phyloP scores from a whole-genome alignment of 148 eudicot genomes.

The Salicornia ramosissima region DNA sequence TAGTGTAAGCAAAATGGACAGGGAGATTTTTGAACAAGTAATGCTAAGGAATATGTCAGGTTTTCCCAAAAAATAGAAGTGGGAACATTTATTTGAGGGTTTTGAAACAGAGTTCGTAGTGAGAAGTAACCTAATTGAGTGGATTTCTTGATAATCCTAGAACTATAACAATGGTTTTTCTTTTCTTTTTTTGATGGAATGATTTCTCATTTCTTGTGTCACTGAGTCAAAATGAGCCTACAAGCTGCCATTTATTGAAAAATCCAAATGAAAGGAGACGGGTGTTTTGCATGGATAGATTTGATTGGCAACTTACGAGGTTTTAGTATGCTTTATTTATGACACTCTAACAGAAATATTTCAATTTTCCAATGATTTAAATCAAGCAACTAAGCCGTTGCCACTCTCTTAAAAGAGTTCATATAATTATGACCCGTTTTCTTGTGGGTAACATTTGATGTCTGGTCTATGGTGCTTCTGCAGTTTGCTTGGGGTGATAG shows the following conservation, averaged over 20 bases:
- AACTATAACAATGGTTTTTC: background rate
- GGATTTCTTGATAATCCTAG: background rate
- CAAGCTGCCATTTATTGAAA: background rate
- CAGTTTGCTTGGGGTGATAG: constrained; percentile 70
- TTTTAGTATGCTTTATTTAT: background rate
- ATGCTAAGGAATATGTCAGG: background rate
- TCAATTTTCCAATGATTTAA: background rate
- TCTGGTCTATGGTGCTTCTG: constrained; percentile 21
- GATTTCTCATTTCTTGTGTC: background rate
- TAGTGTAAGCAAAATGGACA: background rate
- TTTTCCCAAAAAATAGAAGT: background rate
- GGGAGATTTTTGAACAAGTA: background rate
- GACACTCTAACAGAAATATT: background rate
- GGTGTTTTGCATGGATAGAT: background rate
- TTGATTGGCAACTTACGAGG: background rate
- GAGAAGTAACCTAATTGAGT: background rate
- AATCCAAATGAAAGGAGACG: background rate
- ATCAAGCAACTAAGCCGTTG: background rate
- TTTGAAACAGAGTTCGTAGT: no score
- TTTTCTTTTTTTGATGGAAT: no score
- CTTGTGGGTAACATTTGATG: background rate
- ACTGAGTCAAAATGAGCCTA: background rate
- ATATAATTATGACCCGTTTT: background rate
- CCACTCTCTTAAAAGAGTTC: background rate
- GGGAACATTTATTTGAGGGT: background rate